Conservation (phyloP, 176 grass and related monocot species). For the Elymus sibiricus region DNA sequence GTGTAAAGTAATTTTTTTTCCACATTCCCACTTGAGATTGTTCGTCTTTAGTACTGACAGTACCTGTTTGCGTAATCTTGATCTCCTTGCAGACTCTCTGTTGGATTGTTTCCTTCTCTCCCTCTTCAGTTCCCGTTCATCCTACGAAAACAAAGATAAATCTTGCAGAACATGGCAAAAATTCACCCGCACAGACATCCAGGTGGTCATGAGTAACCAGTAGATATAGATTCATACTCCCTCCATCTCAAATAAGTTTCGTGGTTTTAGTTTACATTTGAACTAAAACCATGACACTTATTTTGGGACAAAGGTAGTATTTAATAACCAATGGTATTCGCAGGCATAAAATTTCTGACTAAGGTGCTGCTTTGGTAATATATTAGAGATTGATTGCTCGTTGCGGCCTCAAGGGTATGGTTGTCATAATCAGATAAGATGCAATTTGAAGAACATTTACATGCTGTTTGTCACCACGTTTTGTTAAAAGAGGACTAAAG, state of each 20-base stretch:
- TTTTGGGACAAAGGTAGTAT: no score
- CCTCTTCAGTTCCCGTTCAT: conserved; percentile 73
- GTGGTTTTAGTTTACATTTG: no score
- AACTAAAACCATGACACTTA: no score
- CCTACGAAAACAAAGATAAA: conserved; percentile 45
- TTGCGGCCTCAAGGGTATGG: no score
- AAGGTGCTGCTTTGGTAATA: neutral
- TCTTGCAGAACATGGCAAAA: neutral
- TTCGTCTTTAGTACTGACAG: neutral
- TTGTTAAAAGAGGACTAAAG: neutral
- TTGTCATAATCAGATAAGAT: neutral
- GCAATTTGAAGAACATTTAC: neutral
- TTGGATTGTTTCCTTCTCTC: conserved; percentile 94
- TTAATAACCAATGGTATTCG: neutral
- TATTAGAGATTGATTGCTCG: neutral
- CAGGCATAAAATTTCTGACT: neutral
- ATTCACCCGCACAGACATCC: neutral
- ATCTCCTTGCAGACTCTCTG: conserved; percentile 86
- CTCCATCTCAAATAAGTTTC: no score
- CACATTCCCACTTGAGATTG: neutral
- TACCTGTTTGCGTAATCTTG: conserved; percentile 89
- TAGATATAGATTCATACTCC: neutral
- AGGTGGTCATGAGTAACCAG: neutral
- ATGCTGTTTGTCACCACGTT: neutral
- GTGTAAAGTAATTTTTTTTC: neutral